These are phyloP conservation scores for Termitomyces sp. DNA, from an alignment of 768 basidiomycete genomes.

Conservation along the genomic window DNA sequence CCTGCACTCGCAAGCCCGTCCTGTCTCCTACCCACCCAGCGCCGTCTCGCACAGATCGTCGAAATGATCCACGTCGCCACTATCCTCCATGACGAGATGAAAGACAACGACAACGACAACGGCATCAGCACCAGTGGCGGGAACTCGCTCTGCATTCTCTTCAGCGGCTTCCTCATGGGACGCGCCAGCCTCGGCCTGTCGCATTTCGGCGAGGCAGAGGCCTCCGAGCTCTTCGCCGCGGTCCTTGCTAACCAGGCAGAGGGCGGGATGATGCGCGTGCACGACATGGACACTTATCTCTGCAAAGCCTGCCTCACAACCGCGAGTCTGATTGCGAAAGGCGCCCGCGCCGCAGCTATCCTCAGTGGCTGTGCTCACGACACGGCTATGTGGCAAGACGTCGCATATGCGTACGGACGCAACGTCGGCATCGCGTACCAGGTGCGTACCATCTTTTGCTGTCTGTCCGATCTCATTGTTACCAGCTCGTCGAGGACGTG, in stretches of 20 bases:
- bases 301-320: conserved; percentile 72
- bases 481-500: conserved; percentile 80
- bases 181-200: too few relatives aligned
- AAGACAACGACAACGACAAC: conserved; percentile 65
- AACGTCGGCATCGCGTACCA: conserved; percentile 83
- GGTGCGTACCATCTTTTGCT: conserved; percentile 1
- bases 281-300: conserved; percentile 63
- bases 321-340: conserved; percentile 88
- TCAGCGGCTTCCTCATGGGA: too few relatives aligned
- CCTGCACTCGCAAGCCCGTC: conserved; percentile 33
- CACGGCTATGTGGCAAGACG: conserved; percentile 80
- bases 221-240: conserved; percentile 87
- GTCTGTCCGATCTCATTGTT: background rate
- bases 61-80: conserved; percentile 98
- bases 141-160: too few relatives aligned
- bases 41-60: conserved; percentile 90
- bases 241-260: conserved; percentile 96
- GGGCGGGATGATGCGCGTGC: conserved; percentile 85
- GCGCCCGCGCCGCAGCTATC: conserved; percentile 80
- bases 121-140: conserved; percentile 34
- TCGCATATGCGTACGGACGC: conserved; percentile 86
- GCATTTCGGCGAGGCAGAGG: conserved; percentile 84
- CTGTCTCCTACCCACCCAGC: conserved; percentile 62
- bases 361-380: conserved; percentile 68
- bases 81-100: conserved; percentile 87